Evolutionary conservation across 768 basidiomycete genomes (phyloP), one percentile per base, ranked within the genome.

Genomic region (Chlorophyllum brunneum): DNA sequence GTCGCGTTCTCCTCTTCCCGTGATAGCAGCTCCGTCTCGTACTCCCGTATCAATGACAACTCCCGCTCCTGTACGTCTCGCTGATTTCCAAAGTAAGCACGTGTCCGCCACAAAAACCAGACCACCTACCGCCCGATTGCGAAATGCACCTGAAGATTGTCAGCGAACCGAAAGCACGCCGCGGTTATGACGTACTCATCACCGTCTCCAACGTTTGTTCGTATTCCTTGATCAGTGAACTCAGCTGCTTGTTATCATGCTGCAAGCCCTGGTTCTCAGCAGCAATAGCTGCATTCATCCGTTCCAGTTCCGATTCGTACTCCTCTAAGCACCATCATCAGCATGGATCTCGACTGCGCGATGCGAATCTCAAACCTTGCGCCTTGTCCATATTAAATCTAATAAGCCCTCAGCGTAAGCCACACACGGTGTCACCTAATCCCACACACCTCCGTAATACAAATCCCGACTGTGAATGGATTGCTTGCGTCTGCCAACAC

Each of bases 181-280:
- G 29, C 34, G 26, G n/a, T 30, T 40, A 33, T 62, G 58, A 67
- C 57, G 33, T 41, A 77, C 85, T 81, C 97, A 99, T 99, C 38
- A 98, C 82, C 5, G 80, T 89, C 68, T 99, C 97, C 27, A 99
- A 72, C 0, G 95, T 98, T 63, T 92, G 88, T 65, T 99, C 97
- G 63, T 97, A 98, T 65, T 99, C 97, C 61, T 94, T 94, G 61
- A 98, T 86, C 48, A 99, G 74, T 4, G 79, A 73, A 58, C 86
- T 90, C 27, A 99, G 77, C 60, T 98, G 95, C 65, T 97, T 95
- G 75, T 98, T 99, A 70, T 98, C 97, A 59, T 95, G 82, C 61
- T 90, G 82, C 37, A 99, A 73, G 5, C 73, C 70, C 59, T 88
- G 86, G 65, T 98, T 99, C 66, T 99, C 95, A 20, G 79, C 69